Evolutionary conservation across 2,329 filamentous ascomycete genomes (phyloP).

Genomic region (Sphaceloma murrayae): DNA sequence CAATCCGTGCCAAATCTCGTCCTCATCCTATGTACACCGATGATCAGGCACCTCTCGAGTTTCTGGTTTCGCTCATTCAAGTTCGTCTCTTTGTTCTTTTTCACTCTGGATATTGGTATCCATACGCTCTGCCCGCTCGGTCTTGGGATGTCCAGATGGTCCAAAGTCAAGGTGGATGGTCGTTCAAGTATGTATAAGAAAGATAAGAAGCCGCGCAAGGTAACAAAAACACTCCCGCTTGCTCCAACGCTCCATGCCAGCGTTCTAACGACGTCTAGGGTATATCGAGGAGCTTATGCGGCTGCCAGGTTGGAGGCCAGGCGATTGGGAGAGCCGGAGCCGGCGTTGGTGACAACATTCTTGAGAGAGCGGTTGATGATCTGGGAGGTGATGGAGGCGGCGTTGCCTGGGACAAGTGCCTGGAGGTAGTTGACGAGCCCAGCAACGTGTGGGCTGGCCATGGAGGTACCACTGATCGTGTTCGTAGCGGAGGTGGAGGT

Average conservation of each 20-base stretch:
- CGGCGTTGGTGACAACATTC: conserved; percentile 14
- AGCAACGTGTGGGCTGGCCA: conserved; percentile 58
- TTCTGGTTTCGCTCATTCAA: no score
- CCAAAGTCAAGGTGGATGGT: no score
- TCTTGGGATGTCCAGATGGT: no score
- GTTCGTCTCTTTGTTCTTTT: no score
- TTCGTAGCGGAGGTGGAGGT: conserved; percentile 36
- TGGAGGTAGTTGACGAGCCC: conserved; percentile 54
- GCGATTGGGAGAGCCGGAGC: conserved; percentile 12
- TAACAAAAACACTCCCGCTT: no score
- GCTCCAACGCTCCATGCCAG: no score
- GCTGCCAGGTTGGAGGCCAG: conserved; percentile 18
- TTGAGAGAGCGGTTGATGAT: conserved; percentile 11
- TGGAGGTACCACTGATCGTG: conserved; percentile 49
- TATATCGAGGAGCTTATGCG: no score
- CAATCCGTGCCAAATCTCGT: not conserved
- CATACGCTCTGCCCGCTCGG: no score
- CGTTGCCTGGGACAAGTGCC: conserved; percentile 15
- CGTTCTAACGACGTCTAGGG: no score
- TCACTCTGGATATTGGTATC: no score
- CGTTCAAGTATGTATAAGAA: conserved; percentile 1
- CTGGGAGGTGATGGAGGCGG: conserved; percentile 8
- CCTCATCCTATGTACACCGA: not conserved
- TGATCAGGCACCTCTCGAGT: no score
- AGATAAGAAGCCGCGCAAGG: not conserved